Evolutionary conservation across 257 asterid species (phyloP).

Genomic region (Striga asiatica): DNA sequence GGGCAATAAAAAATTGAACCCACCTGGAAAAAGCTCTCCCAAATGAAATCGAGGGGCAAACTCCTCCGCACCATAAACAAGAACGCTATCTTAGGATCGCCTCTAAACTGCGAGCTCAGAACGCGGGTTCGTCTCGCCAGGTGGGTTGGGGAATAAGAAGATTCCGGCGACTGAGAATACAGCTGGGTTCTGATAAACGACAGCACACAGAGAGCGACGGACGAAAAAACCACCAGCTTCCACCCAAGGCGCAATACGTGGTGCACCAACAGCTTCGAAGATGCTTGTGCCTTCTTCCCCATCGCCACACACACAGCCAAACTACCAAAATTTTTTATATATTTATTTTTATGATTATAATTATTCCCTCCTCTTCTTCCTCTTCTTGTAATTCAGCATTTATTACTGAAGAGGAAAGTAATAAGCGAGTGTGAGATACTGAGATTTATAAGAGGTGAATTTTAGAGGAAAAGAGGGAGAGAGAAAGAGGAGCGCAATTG

Average conservation of each 20-base stretch:
- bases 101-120: conserved; percentile 26
- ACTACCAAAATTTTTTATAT: not conserved
- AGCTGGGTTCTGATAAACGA: conserved; percentile 60
- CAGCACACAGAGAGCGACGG: conserved; percentile 39
- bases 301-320: conserved; percentile 16
- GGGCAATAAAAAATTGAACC: conserved; percentile 12
- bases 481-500: conserved; percentile 13
- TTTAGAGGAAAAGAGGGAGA: conserved; percentile 2
- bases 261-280: conserved; percentile 36
- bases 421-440: not conserved
- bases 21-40: conserved; percentile 92
- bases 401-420: not conserved
- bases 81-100: conserved; percentile 75
- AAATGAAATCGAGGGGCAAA: conserved; percentile 87
- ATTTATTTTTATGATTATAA: conserved; percentile 9
- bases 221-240: conserved; percentile 47
- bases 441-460: not conserved
- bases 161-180: conserved; percentile 32
- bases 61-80: conserved; percentile 52
- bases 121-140: conserved; percentile 32
- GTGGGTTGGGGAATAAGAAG: conserved; percentile 17
- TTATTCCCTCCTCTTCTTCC: conserved; percentile 28
- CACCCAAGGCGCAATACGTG: conserved; percentile 51
- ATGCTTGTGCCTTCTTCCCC: conserved; percentile 30
- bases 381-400: conserved; percentile 24